These are phyloP conservation scores for Petunia hybrid DNA, from an alignment of 305 asterid genomes.

Conservation along the genomic window DNA sequence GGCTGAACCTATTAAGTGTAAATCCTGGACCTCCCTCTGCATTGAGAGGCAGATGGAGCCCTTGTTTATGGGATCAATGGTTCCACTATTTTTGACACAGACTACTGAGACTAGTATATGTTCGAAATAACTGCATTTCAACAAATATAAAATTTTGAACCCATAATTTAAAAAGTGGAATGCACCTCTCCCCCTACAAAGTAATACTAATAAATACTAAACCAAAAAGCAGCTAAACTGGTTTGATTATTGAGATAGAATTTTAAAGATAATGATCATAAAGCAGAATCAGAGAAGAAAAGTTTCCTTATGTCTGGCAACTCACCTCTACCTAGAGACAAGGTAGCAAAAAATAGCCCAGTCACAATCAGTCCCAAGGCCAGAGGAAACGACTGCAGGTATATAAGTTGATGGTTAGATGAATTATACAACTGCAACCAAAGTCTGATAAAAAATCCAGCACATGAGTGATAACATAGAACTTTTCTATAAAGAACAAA, in stretches of 20 bases:
- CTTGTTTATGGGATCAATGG: too few relatives aligned
- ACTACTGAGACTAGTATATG: too few relatives aligned
- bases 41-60: too few relatives aligned
- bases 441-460: neutral
- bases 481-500: neutral
- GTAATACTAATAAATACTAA: neutral
- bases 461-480: neutral
- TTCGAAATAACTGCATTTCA: too few relatives aligned
- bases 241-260: neutral
- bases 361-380: constrained; percentile 69
- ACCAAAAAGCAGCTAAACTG: constrained; percentile 1
- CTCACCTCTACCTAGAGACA: constrained; percentile 90
- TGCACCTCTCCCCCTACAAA: neutral
- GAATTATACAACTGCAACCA: constrained; percentile 25
- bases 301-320: constrained; percentile 23
- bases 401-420: constrained; percentile 27
- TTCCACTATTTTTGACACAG: too few relatives aligned
- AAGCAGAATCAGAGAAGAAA: constrained; percentile 20
- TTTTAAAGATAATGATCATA: constrained; percentile 14
- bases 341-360: constrained; percentile 75
- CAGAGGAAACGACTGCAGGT: constrained; percentile 85
- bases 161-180: too few relatives aligned
- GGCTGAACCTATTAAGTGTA: too few relatives aligned
- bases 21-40: too few relatives aligned
- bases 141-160: too few relatives aligned